These are phyloP conservation scores for Botryotinia calthae DNA, from an alignment of 2,329 filamentous ascomycete genomes.

Conservation along the genomic window DNA sequence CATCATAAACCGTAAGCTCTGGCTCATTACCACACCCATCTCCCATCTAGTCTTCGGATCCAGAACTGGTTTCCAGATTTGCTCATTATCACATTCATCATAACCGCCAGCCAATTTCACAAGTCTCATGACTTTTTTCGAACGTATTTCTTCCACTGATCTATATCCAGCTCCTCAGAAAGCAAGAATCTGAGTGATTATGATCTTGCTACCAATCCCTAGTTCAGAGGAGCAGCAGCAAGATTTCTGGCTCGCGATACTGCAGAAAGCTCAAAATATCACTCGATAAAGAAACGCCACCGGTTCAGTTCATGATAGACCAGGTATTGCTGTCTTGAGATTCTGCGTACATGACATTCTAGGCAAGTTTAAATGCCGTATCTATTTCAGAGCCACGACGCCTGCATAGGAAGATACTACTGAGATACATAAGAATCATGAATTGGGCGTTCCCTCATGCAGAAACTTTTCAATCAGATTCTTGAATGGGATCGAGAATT, in stretches of 20 bases:
- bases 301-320: background rate
- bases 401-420: background rate
- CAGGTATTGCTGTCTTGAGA: background rate
- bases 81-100: too few species aligned
- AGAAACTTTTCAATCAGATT: background rate
- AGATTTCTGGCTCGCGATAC: background rate
- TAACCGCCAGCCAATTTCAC: too few species aligned
- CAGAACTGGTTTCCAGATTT: too few species aligned
- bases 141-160: background rate
- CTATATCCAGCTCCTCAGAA: background rate
- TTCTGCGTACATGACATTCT: background rate
- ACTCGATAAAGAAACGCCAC: fast-evolving
- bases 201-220: background rate
- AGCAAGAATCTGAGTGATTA: background rate
- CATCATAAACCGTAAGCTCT: too few species aligned
- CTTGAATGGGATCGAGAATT: background rate
- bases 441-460: background rate
- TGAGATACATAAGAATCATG: background rate
- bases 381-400: background rate
- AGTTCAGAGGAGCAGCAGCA: background rate
- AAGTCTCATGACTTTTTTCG: too few species aligned
- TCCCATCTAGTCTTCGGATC: too few species aligned
- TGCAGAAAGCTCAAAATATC: background rate
- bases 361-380: background rate
- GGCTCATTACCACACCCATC: too few species aligned